These are phyloP conservation scores for Diaporthe sp. DNA, from an alignment of 2,329 filamentous ascomycete species.

Conservation along the genomic window DNA sequence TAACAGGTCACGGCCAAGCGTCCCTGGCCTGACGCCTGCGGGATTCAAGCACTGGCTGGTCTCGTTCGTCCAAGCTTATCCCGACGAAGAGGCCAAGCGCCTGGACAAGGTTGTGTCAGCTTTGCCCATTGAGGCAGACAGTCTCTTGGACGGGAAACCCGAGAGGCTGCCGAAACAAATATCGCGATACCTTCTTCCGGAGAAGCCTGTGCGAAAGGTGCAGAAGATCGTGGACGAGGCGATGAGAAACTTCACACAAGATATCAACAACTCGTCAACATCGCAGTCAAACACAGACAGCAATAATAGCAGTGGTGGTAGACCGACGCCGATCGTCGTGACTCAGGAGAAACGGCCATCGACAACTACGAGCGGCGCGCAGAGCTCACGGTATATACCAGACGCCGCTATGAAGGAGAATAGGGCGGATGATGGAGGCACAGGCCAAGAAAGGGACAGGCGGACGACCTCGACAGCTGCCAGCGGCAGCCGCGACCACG, in stretches of 20 bases:
- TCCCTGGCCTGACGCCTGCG: conserved; percentile 75
- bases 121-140: conserved; percentile 74
- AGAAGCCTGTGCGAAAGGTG: conserved; percentile 66
- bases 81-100: conserved; percentile 80
- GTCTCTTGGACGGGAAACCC: conserved; percentile 70
- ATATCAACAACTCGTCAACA: conserved; percentile 28
- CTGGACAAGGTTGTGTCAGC: conserved; percentile 77
- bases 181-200: conserved; percentile 79
- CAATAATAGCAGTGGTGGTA: conserved; percentile 10
- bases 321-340: conserved; percentile 23
- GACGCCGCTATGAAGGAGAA: conserved; percentile 23
- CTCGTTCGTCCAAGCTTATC: conserved; percentile 80
- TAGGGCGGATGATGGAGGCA: conserved; percentile 21
- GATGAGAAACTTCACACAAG: conserved; percentile 62
- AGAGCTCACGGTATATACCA: conserved; percentile 36
- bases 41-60: conserved; percentile 82
- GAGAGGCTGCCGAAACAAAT: conserved; percentile 86
- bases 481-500: conserved; percentile 32
- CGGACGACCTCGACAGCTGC: conserved; percentile 25
- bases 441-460: conserved; percentile 22
- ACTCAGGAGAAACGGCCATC: conserved; percentile 32
- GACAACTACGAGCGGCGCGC: background rate
- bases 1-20: conserved; percentile 64
- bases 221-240: conserved; percentile 73
- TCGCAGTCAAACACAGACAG: conserved; percentile 15